These are phyloP conservation scores for Suaeda aralocaspica DNA, from an alignment of 148 eudicot genomes.

Conservation along the genomic window DNA sequence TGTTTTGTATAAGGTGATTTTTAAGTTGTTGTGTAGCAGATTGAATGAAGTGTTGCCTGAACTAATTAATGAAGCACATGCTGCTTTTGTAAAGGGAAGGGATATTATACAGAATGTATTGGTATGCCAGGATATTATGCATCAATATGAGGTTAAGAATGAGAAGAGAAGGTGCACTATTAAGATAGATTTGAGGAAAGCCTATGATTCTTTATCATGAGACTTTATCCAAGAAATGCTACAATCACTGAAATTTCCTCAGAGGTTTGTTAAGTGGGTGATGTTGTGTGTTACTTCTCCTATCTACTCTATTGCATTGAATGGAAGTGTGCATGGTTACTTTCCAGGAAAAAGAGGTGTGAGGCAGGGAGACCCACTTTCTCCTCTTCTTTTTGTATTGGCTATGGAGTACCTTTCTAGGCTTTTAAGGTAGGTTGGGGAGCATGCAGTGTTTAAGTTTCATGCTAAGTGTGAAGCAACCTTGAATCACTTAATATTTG, in stretches of 20 bases:
- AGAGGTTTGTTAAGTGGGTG: not conserved
- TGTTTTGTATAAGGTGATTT: too few relatives aligned
- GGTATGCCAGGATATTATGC: too few relatives aligned
- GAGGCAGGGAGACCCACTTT: not conserved
- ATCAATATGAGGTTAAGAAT: not conserved
- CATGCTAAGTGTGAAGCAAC: not conserved
- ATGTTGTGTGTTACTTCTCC: not conserved
- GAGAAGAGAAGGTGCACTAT: not conserved
- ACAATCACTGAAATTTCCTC: not conserved
- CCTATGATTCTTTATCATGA: too few relatives aligned
- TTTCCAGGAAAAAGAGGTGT: not conserved
- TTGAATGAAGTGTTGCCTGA: not conserved
- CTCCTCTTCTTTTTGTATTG: too few relatives aligned
- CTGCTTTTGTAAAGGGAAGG: not conserved
- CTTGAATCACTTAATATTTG: not conserved
- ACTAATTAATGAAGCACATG: not conserved
- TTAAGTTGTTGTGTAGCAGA: not conserved
- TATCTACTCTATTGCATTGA: too few relatives aligned
- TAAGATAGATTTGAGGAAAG: too few relatives aligned
- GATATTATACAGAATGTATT: not conserved
- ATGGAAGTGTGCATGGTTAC: not conserved
- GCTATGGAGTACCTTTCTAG: too few relatives aligned
- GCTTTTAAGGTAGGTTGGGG: too few relatives aligned
- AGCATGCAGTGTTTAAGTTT: not conserved
- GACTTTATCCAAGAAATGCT: not conserved